Base-by-base conservation (phyloP, 768 basidiomycete genomes). In the Xanthoconium stramineum region DNA sequence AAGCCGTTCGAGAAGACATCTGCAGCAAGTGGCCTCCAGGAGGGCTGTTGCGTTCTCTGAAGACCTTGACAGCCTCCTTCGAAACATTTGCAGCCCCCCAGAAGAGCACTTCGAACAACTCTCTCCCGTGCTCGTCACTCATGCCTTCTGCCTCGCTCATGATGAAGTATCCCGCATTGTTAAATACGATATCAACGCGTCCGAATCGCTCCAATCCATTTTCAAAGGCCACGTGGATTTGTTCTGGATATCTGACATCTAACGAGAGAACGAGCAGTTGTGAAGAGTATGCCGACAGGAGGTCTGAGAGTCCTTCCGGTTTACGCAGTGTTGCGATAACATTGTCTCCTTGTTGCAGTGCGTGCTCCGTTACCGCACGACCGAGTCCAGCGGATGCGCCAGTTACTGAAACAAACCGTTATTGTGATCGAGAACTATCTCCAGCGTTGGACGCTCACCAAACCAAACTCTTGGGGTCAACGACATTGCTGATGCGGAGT, bases 131-230 rank as follows among this genome's bases (percentile, higher is more conserved):
- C 5, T 68, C 68, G 10, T 74, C 72, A 6, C 62, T 61, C 54
- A 71, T 68, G 17, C 65, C 71, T 62, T 80, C 79, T 28, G 72
- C 65, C 58, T 78, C 76, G 17, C 64, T 65, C 17, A 73, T 49
- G 30, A 72, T 52, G 9, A 57, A 65, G 40, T 58, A 59, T 39
- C 57, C 68, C 57, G 79, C 79, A 55, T 80, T 81, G 59, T 75
- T 79, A 57, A 76, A 72, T 6, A 80, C 78, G 47, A 80, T 64
- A 50, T 80, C 80, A 15, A 79, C 59, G 32, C 73, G 65, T 6
- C 76, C 78, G 62, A 79, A 80, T 14, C 59, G 60, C 30, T 67
- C 62, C 39, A 72, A 56, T 0, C 73, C 71, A 44, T 59, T 56
- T 14, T 58, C 61, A 55, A 80, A 81, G 0, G 71, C 76, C 7